Conservation (phyloP, 2,329 filamentous ascomycete species). For the Rutstroemia sydowiana region DNA sequence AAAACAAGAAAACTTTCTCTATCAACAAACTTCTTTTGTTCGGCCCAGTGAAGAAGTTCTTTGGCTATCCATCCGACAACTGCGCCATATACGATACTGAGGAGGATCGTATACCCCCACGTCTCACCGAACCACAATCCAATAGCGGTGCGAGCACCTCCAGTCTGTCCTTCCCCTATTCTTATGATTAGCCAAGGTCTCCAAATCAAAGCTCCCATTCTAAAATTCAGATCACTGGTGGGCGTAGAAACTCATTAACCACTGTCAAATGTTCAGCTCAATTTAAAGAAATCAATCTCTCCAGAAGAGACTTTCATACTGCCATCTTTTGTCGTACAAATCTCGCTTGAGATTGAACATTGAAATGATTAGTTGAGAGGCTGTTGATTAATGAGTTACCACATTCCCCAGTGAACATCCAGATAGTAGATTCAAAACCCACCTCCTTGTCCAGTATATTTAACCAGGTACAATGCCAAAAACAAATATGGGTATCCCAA, state of each 20-base stretch:
- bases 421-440: too few relatives aligned
- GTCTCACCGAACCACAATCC: slow-evolving; percentile 80
- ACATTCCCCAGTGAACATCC: too few relatives aligned
- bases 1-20: slow-evolving; percentile 38
- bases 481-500: slow-evolving; percentile 81
- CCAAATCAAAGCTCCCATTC: too few relatives aligned
- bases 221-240: too few relatives aligned
- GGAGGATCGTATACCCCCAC: slow-evolving; percentile 72
- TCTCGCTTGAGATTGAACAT: neutral
- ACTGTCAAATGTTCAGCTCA: too few relatives aligned
- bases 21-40: slow-evolving; percentile 62
- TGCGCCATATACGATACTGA: slow-evolving; percentile 72
- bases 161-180: slow-evolving; percentile 36
- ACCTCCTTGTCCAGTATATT: slow-evolving; percentile 52
- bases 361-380: slow-evolving; percentile 16
- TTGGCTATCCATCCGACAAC: slow-evolving; percentile 75
- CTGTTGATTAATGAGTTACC: too few relatives aligned
- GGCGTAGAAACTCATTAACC: too few relatives aligned
- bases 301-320: too few relatives aligned
- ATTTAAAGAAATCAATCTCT: too few relatives aligned
- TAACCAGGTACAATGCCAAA: slow-evolving; percentile 74
- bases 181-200: too few relatives aligned
- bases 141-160: slow-evolving; percentile 59
- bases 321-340: neutral
- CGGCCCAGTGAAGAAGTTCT: slow-evolving; percentile 75